These are phyloP conservation scores for Aspergillus viridinutans DNA, from an alignment of 2,329 filamentous ascomycete genomes.

Conservation along the genomic window DNA sequence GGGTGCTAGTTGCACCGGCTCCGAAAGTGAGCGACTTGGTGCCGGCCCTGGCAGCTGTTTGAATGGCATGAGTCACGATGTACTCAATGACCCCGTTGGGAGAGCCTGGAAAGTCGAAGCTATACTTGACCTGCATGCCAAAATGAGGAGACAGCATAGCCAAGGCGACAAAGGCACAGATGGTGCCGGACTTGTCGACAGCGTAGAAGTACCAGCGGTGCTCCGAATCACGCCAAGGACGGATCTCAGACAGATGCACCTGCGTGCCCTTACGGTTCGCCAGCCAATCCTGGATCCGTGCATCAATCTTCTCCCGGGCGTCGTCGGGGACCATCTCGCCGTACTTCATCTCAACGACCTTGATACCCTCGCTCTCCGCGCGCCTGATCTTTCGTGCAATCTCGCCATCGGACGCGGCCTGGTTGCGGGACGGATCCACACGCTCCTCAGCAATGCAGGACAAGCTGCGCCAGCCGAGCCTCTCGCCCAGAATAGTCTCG, in stretches of 20 bases:
- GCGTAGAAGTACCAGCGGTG: slow-evolving; percentile 86
- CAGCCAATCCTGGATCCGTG: slow-evolving; percentile 75
- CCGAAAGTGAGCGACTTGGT: slow-evolving; percentile 76
- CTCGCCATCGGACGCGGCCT: slow-evolving; percentile 60
- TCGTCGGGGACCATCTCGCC: slow-evolving; percentile 62
- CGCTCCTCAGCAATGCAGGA: slow-evolving; percentile 87
- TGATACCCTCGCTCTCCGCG: slow-evolving; percentile 78
- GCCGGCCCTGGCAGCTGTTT: slow-evolving; percentile 55
- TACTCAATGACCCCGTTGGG: slow-evolving; percentile 86
- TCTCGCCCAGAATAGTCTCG: slow-evolving; percentile 73
- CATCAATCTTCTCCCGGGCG: slow-evolving; percentile 65
- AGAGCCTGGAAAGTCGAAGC: slow-evolving; percentile 83
- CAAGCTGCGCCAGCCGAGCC: slow-evolving; percentile 81
- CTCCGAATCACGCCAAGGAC: slow-evolving; percentile 77
- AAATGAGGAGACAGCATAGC: slow-evolving; percentile 74
- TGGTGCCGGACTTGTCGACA: slow-evolving; percentile 65
- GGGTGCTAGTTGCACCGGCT: slow-evolving; percentile 68
- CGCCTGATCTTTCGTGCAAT: slow-evolving; percentile 72
- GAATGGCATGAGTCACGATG: slow-evolving; percentile 69
- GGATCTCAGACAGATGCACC: slow-evolving; percentile 84
- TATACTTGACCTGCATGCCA: slow-evolving; percentile 94
- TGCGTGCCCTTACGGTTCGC: slow-evolving; percentile 75
- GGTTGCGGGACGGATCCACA: slow-evolving; percentile 67
- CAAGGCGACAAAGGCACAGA: slow-evolving; percentile 75
- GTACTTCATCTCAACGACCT: slow-evolving; percentile 67